Conservation (phyloP, 352 stramenopile species). For the Phytophthora ramorum region DNA sequence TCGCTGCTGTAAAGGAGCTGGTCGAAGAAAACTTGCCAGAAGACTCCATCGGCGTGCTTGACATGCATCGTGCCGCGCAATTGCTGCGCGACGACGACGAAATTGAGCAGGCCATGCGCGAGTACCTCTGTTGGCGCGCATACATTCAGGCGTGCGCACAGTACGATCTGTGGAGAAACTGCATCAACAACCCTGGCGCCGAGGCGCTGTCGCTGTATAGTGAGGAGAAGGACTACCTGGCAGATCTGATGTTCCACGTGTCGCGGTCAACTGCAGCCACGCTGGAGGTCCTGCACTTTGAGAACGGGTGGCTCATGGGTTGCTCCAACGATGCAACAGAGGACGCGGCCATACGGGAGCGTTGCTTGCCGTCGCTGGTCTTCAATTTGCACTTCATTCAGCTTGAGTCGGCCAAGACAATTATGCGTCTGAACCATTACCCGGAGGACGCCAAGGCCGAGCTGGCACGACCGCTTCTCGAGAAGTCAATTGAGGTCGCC, state of each 20-base stretch:
- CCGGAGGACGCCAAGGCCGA: conserved; percentile 60
- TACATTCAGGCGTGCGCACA: conserved; percentile 70
- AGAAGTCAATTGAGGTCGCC: conserved; percentile 79
- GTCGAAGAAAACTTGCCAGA: conserved; percentile 67
- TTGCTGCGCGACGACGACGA: conserved; percentile 49
- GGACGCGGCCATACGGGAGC: conserved; percentile 49
- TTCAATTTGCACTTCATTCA: conserved; percentile 84
- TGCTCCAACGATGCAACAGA: conserved; percentile 55
- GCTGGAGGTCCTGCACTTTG: conserved; percentile 83
- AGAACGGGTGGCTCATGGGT: conserved; percentile 74
- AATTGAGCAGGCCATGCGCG: conserved; percentile 63
- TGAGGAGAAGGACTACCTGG: conserved; percentile 81
- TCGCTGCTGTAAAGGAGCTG: conserved; percentile 61
- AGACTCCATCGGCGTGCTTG: conserved; percentile 72
- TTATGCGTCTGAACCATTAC: conserved; percentile 78
- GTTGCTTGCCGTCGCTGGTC: conserved; percentile 73
- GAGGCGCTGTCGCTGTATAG: conserved; percentile 56
- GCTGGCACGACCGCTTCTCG: conserved; percentile 63
- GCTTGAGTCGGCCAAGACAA: conserved; percentile 73
- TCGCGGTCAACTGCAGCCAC: conserved; percentile 54
- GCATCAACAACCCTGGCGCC: conserved; percentile 38
- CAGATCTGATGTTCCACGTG: conserved; percentile 81
- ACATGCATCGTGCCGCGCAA: conserved; percentile 58
- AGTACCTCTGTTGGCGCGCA: conserved; percentile 75
- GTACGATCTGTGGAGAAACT: conserved; percentile 81